Base-by-base conservation (phyloP, 1,284 basidiomycete genomes). In the Malassezia arunalokei region DNA sequence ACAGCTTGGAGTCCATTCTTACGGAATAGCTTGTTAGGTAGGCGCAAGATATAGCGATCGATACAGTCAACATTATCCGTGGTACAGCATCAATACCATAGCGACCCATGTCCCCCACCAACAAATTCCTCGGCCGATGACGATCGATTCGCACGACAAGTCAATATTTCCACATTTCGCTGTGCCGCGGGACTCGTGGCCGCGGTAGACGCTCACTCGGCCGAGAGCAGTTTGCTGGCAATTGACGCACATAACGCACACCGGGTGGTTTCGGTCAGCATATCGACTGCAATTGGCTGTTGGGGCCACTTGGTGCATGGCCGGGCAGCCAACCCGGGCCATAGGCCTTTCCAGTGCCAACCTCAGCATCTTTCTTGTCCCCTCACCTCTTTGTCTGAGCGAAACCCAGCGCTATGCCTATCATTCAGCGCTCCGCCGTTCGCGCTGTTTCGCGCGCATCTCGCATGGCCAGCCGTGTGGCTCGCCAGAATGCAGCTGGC, bases 391-490 rank as follows among this genome's bases (percentile, higher is more conserved):
- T 45, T 54, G 39, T 48, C 49, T 43, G 51, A 53, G 46, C 46
- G 51, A 54, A 51, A 43, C 46, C 29, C 32, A 48, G 51, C 52
- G 52, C 47, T 52, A 64, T 64, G 62, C 62, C 62, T 49, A 57
- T 64, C 52, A 58, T 64, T 48, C 60, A 64, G 62, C 62, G 62
- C 51, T 55, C 62, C 44, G 62, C 62, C 51, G 49, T 64, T 48
- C 56, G 64, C 57, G 64, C 64, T 60, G 64, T 59, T 29, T 62
- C 58, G 49, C 64, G 64, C 48, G 64, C 62, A 48, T 59, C 60
- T 33, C 64, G 64, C 47, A 35, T 38, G 47, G 52, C 52, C 17
- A 47, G 42, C 47, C 52, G 52, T 49, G 56, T 60, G 51, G 44
- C 59, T 31, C 62, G 58, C 44, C 60, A 62, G 56, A 64, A 64